Base-by-base conservation (phyloP, 2,329 filamentous ascomycete genomes). In the Dendryphion nanum region DNA sequence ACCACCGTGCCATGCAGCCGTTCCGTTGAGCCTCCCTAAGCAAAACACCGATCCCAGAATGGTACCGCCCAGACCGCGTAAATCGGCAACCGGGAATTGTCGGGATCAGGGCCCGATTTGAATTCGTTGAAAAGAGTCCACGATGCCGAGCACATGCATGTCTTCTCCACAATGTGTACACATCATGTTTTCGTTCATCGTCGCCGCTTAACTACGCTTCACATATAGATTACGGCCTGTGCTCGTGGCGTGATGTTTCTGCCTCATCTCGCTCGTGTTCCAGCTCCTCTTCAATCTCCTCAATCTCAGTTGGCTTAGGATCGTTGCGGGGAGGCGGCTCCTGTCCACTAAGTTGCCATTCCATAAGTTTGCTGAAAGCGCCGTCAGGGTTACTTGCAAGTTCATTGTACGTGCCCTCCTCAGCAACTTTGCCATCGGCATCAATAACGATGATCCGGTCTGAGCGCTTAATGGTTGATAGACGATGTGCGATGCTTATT, bases 401-500 rank as follows among this genome's bases (percentile, higher is more conserved):
- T 47, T 89, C 79, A 17, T 76, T 70, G 63, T 95, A 98, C 41
- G 84, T 85, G 40, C 93, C 93, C 47, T 86, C 86, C 65, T 98
- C 91, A 3, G 91, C 93, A 3, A 98, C 91, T 41, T 79, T 84
- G 46, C 93, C 94, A 57, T 96, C 85, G 40, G 77, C 81, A 43
- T 85, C 85, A 26, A 98, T 82, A 19, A 95, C 91, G 52, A 98
- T 93, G 61, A 98, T 95, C 48, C 83, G 84, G 61, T 98, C 93
- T 2, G 88, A 94, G 42, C 93, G 81, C 69, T 97, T 95, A 69
- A 98, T 98, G 1, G 93, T 98, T 2, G 88, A 95, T 4, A 98
- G 76, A 33, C 94, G 83, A 69, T 98, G 93, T 1, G 93, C 94
- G 57, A 98, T 98, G 37, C 88, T 95, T 61, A 98, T 97, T 8